A percentile compares a stretch with the other conserved stretches of the same genome.
phyloP scores from a whole-genome alignment of 805 yeast genomes.

The Jamesozyma lodderae region DNA sequence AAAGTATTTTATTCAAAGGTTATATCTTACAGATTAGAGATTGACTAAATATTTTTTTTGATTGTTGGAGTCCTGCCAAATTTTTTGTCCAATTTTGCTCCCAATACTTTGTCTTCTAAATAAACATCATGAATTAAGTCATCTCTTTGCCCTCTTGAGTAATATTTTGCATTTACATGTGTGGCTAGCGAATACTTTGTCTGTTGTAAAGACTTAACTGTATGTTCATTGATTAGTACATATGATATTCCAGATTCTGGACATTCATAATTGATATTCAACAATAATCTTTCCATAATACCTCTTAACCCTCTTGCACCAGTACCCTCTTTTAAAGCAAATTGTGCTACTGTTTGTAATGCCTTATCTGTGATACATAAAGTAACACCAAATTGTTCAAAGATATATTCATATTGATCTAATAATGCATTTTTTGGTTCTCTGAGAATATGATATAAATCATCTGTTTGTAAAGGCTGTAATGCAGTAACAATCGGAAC shows the following conservation, averaged over 20 bases:
- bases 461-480: conserved; percentile 37
- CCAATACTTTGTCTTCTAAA: conserved; percentile 36
- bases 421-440: conserved; percentile 50
- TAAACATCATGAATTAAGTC: conserved; percentile 34
- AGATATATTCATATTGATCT: conserved; percentile 45
- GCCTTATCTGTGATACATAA: conserved; percentile 43
- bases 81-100: conserved; percentile 29
- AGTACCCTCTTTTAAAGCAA: conserved; percentile 44
- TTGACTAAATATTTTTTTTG: no score
- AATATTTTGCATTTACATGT: conserved; percentile 36
- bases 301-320: conserved; percentile 55
- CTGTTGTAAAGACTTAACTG: conserved; percentile 34
- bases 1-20: no score
- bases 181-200: conserved; percentile 26
- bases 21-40: no score
- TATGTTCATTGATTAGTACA: conserved; percentile 39
- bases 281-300: conserved; percentile 42
- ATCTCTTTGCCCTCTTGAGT: conserved; percentile 36
- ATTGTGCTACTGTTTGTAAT: conserved; percentile 37
- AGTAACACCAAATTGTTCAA: conserved; percentile 43
- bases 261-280: conserved; percentile 48
- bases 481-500: conserved; percentile 47
- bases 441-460: conserved; percentile 40
- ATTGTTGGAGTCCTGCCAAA: conserved; percentile 13
- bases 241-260: conserved; percentile 48